A percentile compares a stretch with the other conserved stretches of the same genome.
Conservation (phyloP, 129 eudicot genomes). For the Daucus carota region DH1_v3.0 NC_030381.2:6727501-6728000, state of each 20-base stretch:
- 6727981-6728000: slow-evolving; percentile 30
- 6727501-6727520: no score
- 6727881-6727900: slow-evolving; percentile 74
- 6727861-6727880: slow-evolving; percentile 34
- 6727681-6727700: slow-evolving; percentile 88
- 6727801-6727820: neutral
- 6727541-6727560: no score
- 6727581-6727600: slow-evolving; percentile 52
- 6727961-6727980: slow-evolving; percentile 69
- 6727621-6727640: slow-evolving; percentile 81
- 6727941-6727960: slow-evolving; percentile 88
- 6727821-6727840: neutral
- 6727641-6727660: slow-evolving; percentile 76
- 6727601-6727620: slow-evolving; percentile 84
- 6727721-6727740: slow-evolving; percentile 74
- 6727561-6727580: slow-evolving; percentile 14
- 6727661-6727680: slow-evolving; percentile 85
- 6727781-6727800: neutral
- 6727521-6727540: no score
- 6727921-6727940: slow-evolving; percentile 67
- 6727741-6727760: slow-evolving; percentile 31
- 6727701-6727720: slow-evolving; percentile 63
- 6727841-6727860: no score
- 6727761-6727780: no score
- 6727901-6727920: slow-evolving; percentile 64